Conservation (phyloP, 2,329 filamentous ascomycete species). For the Epicoccum sorghinum region DNA sequence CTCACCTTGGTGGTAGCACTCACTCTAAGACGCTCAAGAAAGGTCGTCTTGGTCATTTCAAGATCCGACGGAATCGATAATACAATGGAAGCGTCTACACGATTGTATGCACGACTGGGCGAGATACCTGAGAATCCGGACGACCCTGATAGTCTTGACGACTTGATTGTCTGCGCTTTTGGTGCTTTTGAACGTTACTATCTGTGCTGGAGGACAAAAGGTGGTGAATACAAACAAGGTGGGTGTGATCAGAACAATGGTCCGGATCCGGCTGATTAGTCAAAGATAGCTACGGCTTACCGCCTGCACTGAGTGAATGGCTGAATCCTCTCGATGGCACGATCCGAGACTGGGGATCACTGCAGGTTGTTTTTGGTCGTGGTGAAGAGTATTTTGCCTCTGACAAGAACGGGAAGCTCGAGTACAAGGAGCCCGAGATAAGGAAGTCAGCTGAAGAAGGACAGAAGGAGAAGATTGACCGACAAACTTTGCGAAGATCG, state of each 20-base stretch:
- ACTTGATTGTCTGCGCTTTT: conserved; percentile 48
- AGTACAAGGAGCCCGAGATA: conserved; percentile 41
- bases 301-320: conserved; percentile 40
- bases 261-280: background rate
- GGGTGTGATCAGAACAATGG: background rate
- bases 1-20: no score
- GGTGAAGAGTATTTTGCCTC: conserved; percentile 50
- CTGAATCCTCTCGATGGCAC: conserved; percentile 41
- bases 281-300: conserved; percentile 46
- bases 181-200: conserved; percentile 50
- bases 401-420: conserved; percentile 46
- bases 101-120: conserved; percentile 40
- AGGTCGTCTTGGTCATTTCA: no score
- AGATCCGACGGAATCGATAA: no score
- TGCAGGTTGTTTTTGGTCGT: conserved; percentile 49
- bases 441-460: conserved; percentile 26
- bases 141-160: conserved; percentile 45
- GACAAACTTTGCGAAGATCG: conserved; percentile 30
- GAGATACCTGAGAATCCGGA: conserved; percentile 39
- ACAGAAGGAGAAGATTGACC: conserved; percentile 25
- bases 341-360: conserved; percentile 40
- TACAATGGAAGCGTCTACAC: conserved; percentile 37
- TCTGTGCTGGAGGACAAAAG: conserved; percentile 47
- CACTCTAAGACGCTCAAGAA: no score
- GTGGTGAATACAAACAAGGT: conserved; percentile 47